Evolutionary conservation across 345 rosid genomes (phyloP), one percentile per base, ranked within the genome.

Genomic region (Passiflora organensis): DNA sequence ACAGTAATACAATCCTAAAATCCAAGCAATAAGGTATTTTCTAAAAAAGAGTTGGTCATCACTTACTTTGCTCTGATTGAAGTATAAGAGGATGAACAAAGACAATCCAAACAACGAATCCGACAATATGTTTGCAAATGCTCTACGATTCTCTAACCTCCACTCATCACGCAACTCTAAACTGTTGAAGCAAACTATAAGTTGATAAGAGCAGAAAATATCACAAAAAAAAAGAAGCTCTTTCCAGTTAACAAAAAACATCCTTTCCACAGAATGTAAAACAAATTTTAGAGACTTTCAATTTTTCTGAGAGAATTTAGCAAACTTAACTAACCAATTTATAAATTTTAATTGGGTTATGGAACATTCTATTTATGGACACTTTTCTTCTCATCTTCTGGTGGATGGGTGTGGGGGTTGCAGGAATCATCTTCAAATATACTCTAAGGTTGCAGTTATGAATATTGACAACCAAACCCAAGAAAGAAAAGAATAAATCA

Each of bases 91-190:
- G 70, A 84, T 32, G 64, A 88, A 93, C 54, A 84, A 54, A 15
- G 99, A 78, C 68, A 93, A 62, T 72, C 96, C 96, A 63, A 93
- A 93, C 43, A 84, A 78, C 87, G 77, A 84, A 63, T 93, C 95
- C 5, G 95, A 88, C 95, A 85, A 93, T 69, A 93, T 84, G 73
- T 93, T 93, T 54, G 95, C 96, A 78, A 88, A 93, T 61, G 95
- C 80, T 69, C 66, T 84, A 56, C 91, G 85, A 65, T 93, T 93
- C 68, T 86, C 95, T 76, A 93, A 64, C 67, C 94, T 82, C 82
- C 80, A 76, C 48, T 93, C 89, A 13, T 93, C 99, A 55, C 83
- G 76, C 68, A 93, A 68, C 73, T 88, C 94, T 72, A 93, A 81
- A 70, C 96, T 91, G 86, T 74, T 68, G 36, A 58, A 60, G 14